Evolutionary conservation across 805 yeast genomes (phyloP).

Genomic region (Wickerhamomyces tratensis): DNA sequence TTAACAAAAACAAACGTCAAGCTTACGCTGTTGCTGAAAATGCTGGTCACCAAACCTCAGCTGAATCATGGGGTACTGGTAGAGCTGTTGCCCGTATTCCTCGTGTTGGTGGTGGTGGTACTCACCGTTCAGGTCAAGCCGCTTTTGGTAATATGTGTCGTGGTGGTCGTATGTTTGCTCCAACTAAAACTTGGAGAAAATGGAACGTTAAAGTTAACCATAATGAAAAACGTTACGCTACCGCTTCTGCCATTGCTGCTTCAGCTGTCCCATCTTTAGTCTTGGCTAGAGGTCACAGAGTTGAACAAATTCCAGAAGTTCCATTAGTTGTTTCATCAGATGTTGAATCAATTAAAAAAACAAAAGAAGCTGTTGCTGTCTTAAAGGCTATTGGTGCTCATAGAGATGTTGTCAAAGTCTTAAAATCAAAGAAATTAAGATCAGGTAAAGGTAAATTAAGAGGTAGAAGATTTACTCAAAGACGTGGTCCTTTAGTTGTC

Average conservation of each 20-base stretch:
- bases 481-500: slow-evolving; percentile 99
- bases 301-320: slow-evolving; percentile 95
- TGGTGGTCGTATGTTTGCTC: slow-evolving; percentile 99
- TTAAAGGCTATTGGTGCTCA: slow-evolving; percentile 98
- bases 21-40: slow-evolving; percentile 99
- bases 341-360: slow-evolving; percentile 86
- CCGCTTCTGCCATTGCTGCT: slow-evolving; percentile 99
- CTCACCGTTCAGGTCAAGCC: slow-evolving; percentile 99
- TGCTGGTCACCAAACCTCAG: slow-evolving; percentile 99
- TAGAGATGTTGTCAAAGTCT: slow-evolving; percentile 95
- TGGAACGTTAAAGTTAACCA: slow-evolving; percentile 99
- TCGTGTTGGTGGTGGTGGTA: slow-evolving; percentile 99
- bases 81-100: slow-evolving; percentile 99
- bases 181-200: slow-evolving; percentile 99
- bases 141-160: slow-evolving; percentile 99
- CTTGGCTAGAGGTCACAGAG: slow-evolving; percentile 99
- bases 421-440: slow-evolving; percentile 97
- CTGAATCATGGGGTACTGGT: slow-evolving; percentile 99
- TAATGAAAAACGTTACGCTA: slow-evolving; percentile 99
- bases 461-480: slow-evolving; percentile 99
- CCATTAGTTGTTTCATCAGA: slow-evolving; percentile 96
- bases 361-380: slow-evolving; percentile 98
- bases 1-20: slow-evolving; percentile 99
- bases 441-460: slow-evolving; percentile 99
- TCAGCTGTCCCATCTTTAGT: slow-evolving; percentile 97